phyloP scores from a whole-genome alignment of 2,329 filamentous ascomycete species.

The Cytospora schulzeri region DNA sequence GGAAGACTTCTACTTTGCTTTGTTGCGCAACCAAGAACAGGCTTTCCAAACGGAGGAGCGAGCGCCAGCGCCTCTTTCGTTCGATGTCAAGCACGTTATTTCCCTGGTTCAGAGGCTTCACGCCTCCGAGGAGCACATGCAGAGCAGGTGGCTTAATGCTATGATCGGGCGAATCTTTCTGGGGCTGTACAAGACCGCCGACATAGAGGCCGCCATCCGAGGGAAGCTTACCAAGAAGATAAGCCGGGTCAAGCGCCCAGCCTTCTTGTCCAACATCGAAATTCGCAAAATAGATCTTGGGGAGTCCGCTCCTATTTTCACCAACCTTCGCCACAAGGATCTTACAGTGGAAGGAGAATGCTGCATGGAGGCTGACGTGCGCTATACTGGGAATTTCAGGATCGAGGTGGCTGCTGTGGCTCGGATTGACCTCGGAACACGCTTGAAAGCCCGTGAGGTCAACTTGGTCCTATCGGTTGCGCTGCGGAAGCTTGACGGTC shows the following conservation, averaged over 20 bases:
- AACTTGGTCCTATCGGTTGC: constrained; percentile 86
- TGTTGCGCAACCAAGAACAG: constrained; percentile 82
- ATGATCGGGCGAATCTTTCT: constrained; percentile 87
- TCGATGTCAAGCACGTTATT: constrained; percentile 85
- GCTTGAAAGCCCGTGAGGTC: constrained; percentile 89
- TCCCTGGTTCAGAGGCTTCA: constrained; percentile 87
- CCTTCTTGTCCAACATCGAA: constrained; percentile 83
- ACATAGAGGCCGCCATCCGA: constrained; percentile 77
- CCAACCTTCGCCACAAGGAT: constrained; percentile 84
- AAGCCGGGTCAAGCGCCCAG: constrained; percentile 85
- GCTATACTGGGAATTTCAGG: constrained; percentile 85
- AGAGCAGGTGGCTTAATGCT: constrained; percentile 93
- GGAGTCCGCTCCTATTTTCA: constrained; percentile 83
- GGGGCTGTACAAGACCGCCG: constrained; percentile 79
- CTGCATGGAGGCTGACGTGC: constrained; percentile 81
- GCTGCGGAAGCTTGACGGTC: constrained; percentile 82
- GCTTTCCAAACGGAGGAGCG: constrained; percentile 57
- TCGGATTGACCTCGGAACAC: constrained; percentile 82
- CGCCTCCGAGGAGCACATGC: constrained; percentile 85
- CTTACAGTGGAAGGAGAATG: constrained; percentile 91
- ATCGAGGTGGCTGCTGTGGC: constrained; percentile 92
- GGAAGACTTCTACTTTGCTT: constrained; percentile 95
- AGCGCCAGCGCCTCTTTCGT: constrained; percentile 71
- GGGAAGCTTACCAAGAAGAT: constrained; percentile 96
- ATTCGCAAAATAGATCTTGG: constrained; percentile 84